Percentiles rank a stretch among this genome's conserved stretches.
These are phyloP conservation scores for Ajuga chamaepitys DNA, from an alignment of 257 asterid species.

Conservation along the genomic window DNA sequence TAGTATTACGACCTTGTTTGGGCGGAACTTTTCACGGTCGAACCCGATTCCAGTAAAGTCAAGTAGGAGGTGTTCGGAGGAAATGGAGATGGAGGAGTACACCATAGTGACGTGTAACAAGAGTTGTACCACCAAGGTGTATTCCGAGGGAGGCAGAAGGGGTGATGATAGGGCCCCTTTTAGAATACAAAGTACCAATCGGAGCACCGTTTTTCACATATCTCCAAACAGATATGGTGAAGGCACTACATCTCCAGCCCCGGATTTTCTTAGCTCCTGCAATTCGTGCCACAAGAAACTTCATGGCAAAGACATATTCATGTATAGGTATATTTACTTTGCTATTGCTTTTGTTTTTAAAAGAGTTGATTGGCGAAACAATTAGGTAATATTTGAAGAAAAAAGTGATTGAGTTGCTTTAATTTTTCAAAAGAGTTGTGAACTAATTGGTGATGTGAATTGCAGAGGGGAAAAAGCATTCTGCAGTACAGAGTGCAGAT, in stretches of 20 bases:
- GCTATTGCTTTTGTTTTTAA: too few relatives aligned
- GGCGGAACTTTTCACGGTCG: constrained; percentile 44
- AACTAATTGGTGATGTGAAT: not conserved
- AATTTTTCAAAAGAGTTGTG: too few relatives aligned
- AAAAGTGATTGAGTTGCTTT: too few relatives aligned
- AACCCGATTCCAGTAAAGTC: constrained; percentile 60
- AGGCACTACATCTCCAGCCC: constrained; percentile 27
- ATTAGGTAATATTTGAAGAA: too few relatives aligned
- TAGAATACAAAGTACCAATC: constrained; percentile 20
- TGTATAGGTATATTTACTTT: constrained; percentile 92
- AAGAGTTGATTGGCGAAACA: too few relatives aligned
- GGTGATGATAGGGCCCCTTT: constrained; percentile 17
- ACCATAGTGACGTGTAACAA: constrained; percentile 62
- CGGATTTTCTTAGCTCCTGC: constrained; percentile 72
- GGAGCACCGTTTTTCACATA: constrained; percentile 46
- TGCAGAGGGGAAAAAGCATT: constrained; percentile 85
- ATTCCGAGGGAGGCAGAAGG: constrained; percentile 20
- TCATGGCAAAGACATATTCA: constrained; percentile 75
- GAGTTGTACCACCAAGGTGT: constrained; percentile 51
- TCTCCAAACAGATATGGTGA: constrained; percentile 48
- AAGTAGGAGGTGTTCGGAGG: constrained; percentile 5
- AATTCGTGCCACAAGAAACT: constrained; percentile 62
- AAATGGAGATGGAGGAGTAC: constrained; percentile 42
- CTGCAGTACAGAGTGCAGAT: constrained; percentile 76
- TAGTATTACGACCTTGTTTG: constrained; percentile 28